phyloP scores from a whole-genome alignment of 208 protist species.

The Leishmania braziliensis region DNA sequence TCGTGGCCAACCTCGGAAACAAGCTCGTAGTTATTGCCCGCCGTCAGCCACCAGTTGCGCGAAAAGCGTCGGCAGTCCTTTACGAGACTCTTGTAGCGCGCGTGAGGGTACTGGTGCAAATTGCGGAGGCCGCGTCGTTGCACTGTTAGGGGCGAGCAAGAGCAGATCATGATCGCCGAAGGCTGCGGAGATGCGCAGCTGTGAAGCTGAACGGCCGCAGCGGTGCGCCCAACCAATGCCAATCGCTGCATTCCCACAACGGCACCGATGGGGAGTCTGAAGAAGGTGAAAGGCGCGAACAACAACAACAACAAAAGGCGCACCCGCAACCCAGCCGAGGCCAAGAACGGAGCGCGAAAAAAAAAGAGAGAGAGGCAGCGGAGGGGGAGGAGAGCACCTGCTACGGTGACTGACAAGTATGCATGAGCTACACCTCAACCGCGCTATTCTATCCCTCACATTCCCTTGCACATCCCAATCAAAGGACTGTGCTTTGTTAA shows the following conservation, averaged over 20 bases:
- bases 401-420: not conserved
- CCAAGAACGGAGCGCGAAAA: not conserved
- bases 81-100: slow-evolving; percentile 88
- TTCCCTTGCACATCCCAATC: not conserved
- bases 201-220: not conserved
- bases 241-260: slow-evolving; percentile 12
- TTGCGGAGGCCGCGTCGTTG: slow-evolving; percentile 76
- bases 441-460: not conserved
- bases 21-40: slow-evolving; percentile 89
- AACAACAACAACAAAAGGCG: not conserved
- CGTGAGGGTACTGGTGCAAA: slow-evolving; percentile 86
- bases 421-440: not conserved
- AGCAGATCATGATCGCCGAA: not conserved
- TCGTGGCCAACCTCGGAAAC: slow-evolving; percentile 83
- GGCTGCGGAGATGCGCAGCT: not conserved
- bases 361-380: not conserved
- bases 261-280: not conserved
- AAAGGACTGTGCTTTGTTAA: not conserved
- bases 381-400: not conserved
- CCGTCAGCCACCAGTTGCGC: slow-evolving; percentile 80
- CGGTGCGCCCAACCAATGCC: not conserved
- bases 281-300: not conserved
- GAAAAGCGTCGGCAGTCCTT: slow-evolving; percentile 79
- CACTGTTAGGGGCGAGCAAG: slow-evolving; percentile 28
- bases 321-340: not conserved